These are phyloP conservation scores for Hondaea fermentalgiana DNA, from an alignment of 108 stramenopile genomes.

Conservation along the genomic window DNA sequence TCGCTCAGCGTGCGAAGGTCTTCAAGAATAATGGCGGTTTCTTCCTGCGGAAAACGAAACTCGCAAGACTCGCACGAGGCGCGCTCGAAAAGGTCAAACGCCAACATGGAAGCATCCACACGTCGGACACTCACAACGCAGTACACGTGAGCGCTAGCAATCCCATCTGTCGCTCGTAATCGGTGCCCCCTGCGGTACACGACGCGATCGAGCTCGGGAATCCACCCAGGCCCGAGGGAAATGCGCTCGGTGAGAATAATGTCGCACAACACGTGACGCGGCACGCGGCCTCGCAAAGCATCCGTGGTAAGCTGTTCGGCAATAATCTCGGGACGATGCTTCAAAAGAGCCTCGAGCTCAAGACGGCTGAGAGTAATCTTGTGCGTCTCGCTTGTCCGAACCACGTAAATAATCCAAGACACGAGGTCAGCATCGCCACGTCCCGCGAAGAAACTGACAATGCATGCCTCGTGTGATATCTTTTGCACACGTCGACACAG, in stretches of 20 bases:
- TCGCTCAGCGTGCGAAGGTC: neutral
- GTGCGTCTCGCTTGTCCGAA: neutral
- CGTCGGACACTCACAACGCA: neutral
- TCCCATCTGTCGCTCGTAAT: neutral
- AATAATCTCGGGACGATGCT: neutral
- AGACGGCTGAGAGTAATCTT: neutral
- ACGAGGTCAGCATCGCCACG: neutral
- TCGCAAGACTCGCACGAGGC: neutral
- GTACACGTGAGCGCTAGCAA: neutral
- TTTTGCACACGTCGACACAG: neutral
- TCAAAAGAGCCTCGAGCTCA: neutral
- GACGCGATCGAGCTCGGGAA: neutral
- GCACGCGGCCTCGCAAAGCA: neutral
- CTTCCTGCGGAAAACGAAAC: neutral
- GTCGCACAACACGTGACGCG: neutral
- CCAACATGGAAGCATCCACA: neutral
- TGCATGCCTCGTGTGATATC: neutral
- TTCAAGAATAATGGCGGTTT: neutral
- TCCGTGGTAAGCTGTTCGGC: neutral
- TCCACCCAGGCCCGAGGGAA: neutral
- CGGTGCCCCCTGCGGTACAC: neutral
- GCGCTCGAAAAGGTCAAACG: neutral
- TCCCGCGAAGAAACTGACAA: neutral
- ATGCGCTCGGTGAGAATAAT: neutral
- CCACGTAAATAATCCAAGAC: neutral